Percentiles rank a stretch among this genome's conserved stretches.
Evolutionary conservation across 306 rosid species (phyloP).

Genomic region (Corylus americana): DNA sequence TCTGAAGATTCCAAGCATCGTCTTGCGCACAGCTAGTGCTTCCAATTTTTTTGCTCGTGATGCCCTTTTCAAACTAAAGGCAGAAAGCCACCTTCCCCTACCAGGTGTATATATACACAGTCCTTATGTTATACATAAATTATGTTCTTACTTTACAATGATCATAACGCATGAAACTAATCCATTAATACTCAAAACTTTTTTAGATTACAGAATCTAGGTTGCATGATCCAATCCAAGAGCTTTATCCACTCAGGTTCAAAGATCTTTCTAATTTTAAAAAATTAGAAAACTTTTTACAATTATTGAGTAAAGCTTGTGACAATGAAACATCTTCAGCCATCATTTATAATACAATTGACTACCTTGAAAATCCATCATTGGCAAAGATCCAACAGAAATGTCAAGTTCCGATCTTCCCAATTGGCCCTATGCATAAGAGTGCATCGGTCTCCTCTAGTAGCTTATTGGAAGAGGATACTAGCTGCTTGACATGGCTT

Average conservation of each 20-base stretch:
- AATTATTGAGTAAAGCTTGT: neutral
- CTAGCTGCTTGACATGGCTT: constrained; percentile 31
- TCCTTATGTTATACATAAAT: neutral
- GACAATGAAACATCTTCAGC: constrained; percentile 29
- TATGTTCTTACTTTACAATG: neutral
- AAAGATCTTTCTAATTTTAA: constrained; percentile 48
- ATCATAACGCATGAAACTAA: neutral
- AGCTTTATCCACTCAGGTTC: constrained; percentile 43
- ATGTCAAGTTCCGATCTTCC: constrained; percentile 31
- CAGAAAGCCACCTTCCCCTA: constrained; percentile 30
- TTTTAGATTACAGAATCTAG: constrained; percentile 24
- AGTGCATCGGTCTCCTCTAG: constrained; percentile 10
- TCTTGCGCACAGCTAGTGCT: constrained; percentile 35
- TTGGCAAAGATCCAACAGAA: constrained; percentile 19
- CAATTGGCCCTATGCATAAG: constrained; percentile 52
- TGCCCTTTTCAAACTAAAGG: constrained; percentile 13
- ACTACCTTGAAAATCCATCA: too few relatives aligned
- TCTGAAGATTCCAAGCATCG: constrained; percentile 32
- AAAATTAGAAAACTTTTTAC: neutral
- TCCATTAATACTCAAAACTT: neutral
- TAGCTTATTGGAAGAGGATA: constrained; percentile 32
- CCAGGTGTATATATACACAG: constrained; percentile 19
- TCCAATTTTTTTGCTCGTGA: constrained; percentile 31
- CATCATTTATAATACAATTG: constrained; percentile 43
- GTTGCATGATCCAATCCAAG: constrained; percentile 32